A percentile compares a stretch with the other conserved stretches of the same genome.
These are phyloP conservation scores for Scheffersomyces amazonensis DNA, from an alignment of 805 yeast species.

Conservation along the genomic window DNA sequence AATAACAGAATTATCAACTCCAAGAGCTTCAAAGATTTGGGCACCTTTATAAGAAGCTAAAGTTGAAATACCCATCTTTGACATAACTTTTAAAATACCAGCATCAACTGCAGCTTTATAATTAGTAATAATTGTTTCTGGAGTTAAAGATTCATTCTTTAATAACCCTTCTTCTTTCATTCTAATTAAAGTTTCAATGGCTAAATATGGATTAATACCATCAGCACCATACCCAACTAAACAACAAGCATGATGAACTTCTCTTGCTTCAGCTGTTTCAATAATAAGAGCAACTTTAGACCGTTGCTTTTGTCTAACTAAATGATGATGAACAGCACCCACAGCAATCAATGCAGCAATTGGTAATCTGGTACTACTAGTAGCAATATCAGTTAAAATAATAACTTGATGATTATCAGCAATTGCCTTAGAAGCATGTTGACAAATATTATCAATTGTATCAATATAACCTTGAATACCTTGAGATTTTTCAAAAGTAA, in stretches of 20 bases:
- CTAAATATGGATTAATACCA: constrained; percentile 91
- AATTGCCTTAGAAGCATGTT: constrained; percentile 83
- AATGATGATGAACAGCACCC: constrained; percentile 96
- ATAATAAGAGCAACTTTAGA: constrained; percentile 88
- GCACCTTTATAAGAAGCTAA: constrained; percentile 99
- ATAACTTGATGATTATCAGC: constrained; percentile 71
- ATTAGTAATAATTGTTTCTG: constrained; percentile 64
- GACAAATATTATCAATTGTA: constrained; percentile 83
- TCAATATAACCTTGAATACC: constrained; percentile 84
- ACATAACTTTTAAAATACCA: constrained; percentile 95
- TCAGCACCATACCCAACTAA: constrained; percentile 97
- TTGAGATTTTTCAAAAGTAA: constrained; percentile 78
- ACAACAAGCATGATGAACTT: constrained; percentile 94
- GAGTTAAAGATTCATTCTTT: constrained; percentile 50
- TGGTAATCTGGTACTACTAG: constrained; percentile 64
- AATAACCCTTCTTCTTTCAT: constrained; percentile 79
- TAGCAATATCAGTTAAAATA: constrained; percentile 68
- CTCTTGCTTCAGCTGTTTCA: constrained; percentile 97
- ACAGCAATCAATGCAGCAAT: constrained; percentile 88
- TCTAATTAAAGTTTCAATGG: constrained; percentile 82
- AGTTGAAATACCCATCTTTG: constrained; percentile 99
- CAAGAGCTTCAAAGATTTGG: constrained; percentile 95
- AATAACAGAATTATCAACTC: constrained; percentile 91
- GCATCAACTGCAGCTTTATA: constrained; percentile 84
- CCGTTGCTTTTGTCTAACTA: constrained; percentile 93